Conservation (phyloP, 805 yeast species). For the Candida stauntonica region DNA sequence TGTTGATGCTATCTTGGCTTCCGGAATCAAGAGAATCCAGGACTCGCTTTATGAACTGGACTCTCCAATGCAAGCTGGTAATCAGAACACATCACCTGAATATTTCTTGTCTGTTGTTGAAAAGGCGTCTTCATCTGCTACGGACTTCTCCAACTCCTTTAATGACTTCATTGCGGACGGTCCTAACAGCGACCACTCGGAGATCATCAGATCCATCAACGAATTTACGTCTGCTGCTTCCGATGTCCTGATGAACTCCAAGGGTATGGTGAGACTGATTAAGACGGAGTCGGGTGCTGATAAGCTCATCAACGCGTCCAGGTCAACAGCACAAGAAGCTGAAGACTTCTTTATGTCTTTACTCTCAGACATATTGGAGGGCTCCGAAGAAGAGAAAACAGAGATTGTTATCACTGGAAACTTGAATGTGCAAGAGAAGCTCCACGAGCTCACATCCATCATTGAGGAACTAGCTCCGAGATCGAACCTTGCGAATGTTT, state of each 20-base stretch:
- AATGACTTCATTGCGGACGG: conserved; percentile 77
- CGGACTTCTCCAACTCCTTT: conserved; percentile 76
- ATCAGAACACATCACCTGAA: conserved; percentile 68
- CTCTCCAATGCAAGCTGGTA: conserved; percentile 81
- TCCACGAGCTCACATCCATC: conserved; percentile 53
- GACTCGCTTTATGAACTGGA: conserved; percentile 65
- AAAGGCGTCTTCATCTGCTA: conserved; percentile 62
- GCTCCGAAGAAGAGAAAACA: conserved; percentile 57
- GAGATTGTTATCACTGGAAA: conserved; percentile 77
- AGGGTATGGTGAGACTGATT: conserved; percentile 60
- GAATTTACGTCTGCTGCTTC: conserved; percentile 56
- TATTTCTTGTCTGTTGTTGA: conserved; percentile 66
- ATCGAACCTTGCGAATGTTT: conserved; percentile 27
- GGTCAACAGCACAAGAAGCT: conserved; percentile 55
- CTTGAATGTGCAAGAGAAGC: conserved; percentile 63
- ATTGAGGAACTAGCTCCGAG: conserved; percentile 54
- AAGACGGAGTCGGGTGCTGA: conserved; percentile 51
- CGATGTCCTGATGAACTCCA: conserved; percentile 61
- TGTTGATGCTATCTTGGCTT: conserved; percentile 63
- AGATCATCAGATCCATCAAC: conserved; percentile 57
- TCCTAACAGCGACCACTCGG: conserved; percentile 55
- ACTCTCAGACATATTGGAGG: conserved; percentile 47
- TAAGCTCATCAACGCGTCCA: conserved; percentile 41
- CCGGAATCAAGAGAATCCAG: conserved; percentile 70
- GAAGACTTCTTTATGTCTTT: conserved; percentile 59